Evolutionary conservation across 371 early-diverging fungal genomes (phyloP), one percentile per base, ranked within the genome.

Genomic region (Rhizopus sp.): DNA sequence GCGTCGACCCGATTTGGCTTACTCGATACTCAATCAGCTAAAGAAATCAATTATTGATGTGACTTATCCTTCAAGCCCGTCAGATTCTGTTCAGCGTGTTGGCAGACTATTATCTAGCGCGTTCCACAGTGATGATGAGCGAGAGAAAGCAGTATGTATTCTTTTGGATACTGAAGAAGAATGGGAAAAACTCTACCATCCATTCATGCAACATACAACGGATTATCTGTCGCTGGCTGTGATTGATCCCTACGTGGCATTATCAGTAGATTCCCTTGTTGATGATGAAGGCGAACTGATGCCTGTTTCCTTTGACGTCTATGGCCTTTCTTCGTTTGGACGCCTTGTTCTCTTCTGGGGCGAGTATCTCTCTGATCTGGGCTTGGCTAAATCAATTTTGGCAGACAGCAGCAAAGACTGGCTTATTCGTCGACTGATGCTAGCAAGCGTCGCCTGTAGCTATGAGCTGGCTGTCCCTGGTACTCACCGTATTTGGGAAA

Each of bases 271-370:
- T 16, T 7, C 62, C 6, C 48, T 68, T 0, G 54, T 66, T 1
- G 75, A 75, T 6, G 63, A 64, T 9, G 49, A 53, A 12, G 74
- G 68, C 31, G 80, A 79, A 39, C 23, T 74, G 9, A 46, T 51
- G 15, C 63, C 70, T 0, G 59, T 77, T 6, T n/a, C 56, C 0
- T 84, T 81, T 32, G 87, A 86, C 55, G 52, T 75, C 10, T 79
- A 80, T 66, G 87, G 85, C 0, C 60, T 85, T 4, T 81, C 80
- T 13, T 64, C 80, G 3, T 83, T 80, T 40, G 84, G 73, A 16
- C 77, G 87, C 4, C 53, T 79, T 48, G 70, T 73, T 0, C 55
- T 84, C 1, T 82, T 80, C 53, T 66, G 70, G 6, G 71, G 77
- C 8, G 80, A 78, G 49, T 69, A 70, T 15, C 57, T 76, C 9